Percentiles rank a stretch among this genome's conserved stretches.
Evolutionary conservation across 495 filamentous ascomycete species (phyloP).

Genomic region (Neurospora terricola): DNA sequence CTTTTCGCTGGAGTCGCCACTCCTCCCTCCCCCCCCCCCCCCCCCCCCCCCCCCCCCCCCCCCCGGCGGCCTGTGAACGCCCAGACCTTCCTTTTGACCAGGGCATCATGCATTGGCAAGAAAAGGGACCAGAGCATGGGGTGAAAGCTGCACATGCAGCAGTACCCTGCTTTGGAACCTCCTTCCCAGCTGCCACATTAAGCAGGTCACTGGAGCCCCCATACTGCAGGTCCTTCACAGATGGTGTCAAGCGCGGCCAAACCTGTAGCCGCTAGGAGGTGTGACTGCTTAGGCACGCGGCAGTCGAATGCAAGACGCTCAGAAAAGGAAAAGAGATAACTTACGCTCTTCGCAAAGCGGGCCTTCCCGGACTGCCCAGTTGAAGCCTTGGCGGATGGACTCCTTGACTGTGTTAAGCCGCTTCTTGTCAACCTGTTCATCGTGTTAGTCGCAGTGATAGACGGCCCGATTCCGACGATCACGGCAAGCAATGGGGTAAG

Average conservation of each 20-base stretch:
- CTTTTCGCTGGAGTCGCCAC: no score
- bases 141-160: background rate
- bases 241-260: background rate
- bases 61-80: background rate
- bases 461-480: conserved; percentile 8
- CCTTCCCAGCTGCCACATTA: conserved; percentile 2
- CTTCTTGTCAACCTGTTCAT: conserved; percentile 69
- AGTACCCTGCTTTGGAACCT: background rate
- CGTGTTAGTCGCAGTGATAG: conserved; percentile 8
- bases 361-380: conserved; percentile 90
- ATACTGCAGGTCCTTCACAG: background rate
- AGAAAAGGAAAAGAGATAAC: conserved; percentile 27
- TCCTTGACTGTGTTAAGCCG: conserved; percentile 80
- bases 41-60: no score
- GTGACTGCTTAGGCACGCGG: conserved; percentile 6
- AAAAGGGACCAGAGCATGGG: background rate
- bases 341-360: conserved; percentile 97
- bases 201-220: conserved; percentile 5
- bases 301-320: conserved; percentile 16
- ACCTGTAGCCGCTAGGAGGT: background rate
- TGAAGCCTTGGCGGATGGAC: conserved; percentile 88
- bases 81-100: background rate
- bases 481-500: background rate
- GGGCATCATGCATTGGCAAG: background rate
- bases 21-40: no score